These are phyloP conservation scores for Cercophora samala DNA, from an alignment of 495 filamentous ascomycete genomes.

Conservation along the genomic window DNA sequence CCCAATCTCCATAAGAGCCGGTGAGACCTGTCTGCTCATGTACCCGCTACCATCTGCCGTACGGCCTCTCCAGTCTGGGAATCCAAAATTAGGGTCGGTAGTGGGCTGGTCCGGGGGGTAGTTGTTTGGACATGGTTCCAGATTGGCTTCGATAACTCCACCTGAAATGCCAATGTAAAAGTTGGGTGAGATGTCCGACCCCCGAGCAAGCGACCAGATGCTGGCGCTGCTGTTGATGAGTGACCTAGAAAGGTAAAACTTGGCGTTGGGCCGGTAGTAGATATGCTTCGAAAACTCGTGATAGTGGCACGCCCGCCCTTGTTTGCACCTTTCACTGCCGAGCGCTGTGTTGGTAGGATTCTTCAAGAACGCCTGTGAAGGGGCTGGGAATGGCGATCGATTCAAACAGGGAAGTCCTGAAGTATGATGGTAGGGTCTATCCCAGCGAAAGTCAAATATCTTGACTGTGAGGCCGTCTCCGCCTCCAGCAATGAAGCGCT, in stretches of 20 bases:
- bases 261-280: constrained; percentile 46
- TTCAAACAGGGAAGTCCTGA: constrained; percentile 38
- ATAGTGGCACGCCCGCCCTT: constrained; percentile 39
- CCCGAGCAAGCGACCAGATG: constrained; percentile 42
- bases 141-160: constrained; percentile 35
- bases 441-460: constrained; percentile 49
- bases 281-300: constrained; percentile 38
- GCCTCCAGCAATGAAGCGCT: constrained; percentile 43
- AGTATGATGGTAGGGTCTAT: constrained; percentile 44
- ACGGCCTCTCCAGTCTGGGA: constrained; percentile 16
- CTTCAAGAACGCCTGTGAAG: constrained; percentile 32
- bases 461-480: constrained; percentile 37
- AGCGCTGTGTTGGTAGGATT: constrained; percentile 7
- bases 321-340: constrained; percentile 28
- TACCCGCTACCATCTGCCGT: constrained; percentile 15
- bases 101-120: constrained; percentile 9
- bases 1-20: constrained; percentile 32
- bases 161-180: constrained; percentile 44
- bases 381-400: constrained; percentile 34
- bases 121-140: constrained; percentile 23
- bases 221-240: constrained; percentile 24
- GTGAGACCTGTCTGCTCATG: constrained; percentile 7
- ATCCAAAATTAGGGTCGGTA: constrained; percentile 30
- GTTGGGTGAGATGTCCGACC: constrained; percentile 40
- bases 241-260: constrained; percentile 34